phyloP scores from a whole-genome alignment of 495 filamentous ascomycete species.

The Talaromyces proteolyticus region DNA sequence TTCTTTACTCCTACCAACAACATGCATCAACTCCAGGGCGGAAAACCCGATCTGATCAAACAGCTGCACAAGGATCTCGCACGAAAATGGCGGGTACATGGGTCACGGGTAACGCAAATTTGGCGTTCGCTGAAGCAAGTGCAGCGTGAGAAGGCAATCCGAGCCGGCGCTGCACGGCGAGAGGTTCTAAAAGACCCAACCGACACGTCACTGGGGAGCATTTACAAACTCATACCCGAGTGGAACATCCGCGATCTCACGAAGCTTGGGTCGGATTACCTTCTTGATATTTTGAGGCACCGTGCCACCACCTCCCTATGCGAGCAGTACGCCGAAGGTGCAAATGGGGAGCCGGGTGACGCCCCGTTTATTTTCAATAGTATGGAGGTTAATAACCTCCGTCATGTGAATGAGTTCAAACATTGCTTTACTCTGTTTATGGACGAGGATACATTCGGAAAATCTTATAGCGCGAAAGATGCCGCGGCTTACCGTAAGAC shows the following conservation, averaged over 20 bases:
- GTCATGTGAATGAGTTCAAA: not conserved
- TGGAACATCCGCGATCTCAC: constrained; percentile 31
- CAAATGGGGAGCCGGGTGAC: constrained; percentile 9
- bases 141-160: not conserved
- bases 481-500: constrained; percentile 5
- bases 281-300: constrained; percentile 22
- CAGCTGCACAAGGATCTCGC: too few relatives aligned
- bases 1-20: too few relatives aligned
- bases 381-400: constrained; percentile 13
- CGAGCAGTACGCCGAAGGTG: constrained; percentile 17
- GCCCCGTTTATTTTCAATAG: constrained; percentile 13
- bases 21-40: too few relatives aligned
- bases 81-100: too few relatives aligned
- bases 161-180: not conserved
- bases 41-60: too few relatives aligned
- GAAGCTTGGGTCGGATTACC: constrained; percentile 16
- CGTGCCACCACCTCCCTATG: constrained; percentile 20
- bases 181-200: not conserved
- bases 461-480: not conserved
- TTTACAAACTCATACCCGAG: constrained; percentile 24
- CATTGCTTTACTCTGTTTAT: constrained; percentile 17
- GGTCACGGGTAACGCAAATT: too few relatives aligned
- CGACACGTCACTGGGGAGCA: constrained; percentile 11
- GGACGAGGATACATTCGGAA: constrained; percentile 15
- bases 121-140: not conserved